These are phyloP conservation scores for Talinum fruticosum DNA, from an alignment of 148 eudicot genomes.

Conservation along the genomic window DNA sequence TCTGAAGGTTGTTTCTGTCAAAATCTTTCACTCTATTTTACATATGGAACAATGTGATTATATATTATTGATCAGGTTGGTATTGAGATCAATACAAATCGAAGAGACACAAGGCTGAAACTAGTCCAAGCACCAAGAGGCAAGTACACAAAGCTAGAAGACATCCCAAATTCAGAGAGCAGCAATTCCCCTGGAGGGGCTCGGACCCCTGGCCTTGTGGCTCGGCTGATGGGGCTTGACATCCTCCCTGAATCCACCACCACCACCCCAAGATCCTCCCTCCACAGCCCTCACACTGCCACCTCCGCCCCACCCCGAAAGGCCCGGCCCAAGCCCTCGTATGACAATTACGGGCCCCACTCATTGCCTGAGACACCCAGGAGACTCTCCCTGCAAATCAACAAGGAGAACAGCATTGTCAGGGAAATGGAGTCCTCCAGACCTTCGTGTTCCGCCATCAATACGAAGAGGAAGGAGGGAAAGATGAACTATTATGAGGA, in stretches of 20 bases:
- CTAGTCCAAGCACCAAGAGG: constrained; percentile 29
- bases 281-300: constrained; percentile 14
- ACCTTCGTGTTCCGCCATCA: constrained; percentile 43
- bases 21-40: too few species aligned
- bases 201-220: constrained; percentile 50
- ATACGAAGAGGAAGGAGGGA: constrained; percentile 28
- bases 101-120: constrained; percentile 27
- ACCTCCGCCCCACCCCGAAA: not conserved
- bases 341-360: constrained; percentile 17
- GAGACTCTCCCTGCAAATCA: constrained; percentile 51
- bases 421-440: constrained; percentile 35
- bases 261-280: constrained; percentile 28
- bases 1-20: not conserved
- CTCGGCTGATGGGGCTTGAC: constrained; percentile 63
- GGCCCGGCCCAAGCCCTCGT: not conserved
- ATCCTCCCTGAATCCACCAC: constrained; percentile 39
- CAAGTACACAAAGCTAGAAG: constrained; percentile 16
- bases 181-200: constrained; percentile 34
- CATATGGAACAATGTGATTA: not conserved
- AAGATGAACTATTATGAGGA: constrained; percentile 8
- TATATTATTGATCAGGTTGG: constrained; percentile 25
- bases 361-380: constrained; percentile 48
- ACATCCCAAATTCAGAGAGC: constrained; percentile 30
- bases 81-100: constrained; percentile 40
- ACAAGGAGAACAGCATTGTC: constrained; percentile 44